These are phyloP conservation scores for Wickerhamiella hasegawae DNA, from an alignment of 805 yeast species.

Conservation along the genomic window DNA sequence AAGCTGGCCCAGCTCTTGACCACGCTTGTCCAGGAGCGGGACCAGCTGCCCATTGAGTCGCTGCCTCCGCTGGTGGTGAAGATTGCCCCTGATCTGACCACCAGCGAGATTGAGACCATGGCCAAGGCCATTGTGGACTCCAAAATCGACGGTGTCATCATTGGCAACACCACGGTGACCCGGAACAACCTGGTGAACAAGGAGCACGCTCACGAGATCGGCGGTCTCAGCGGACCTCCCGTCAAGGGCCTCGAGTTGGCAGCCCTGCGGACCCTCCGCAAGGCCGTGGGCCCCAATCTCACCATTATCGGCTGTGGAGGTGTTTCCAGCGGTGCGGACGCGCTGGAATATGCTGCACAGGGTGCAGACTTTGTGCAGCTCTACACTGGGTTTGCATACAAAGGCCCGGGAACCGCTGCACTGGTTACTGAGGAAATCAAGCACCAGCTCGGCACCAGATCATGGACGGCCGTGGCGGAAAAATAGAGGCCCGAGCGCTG, in stretches of 20 bases:
- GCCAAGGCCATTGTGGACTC: conserved; percentile 65
- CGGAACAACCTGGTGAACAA: conserved; percentile 34
- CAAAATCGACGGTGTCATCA: conserved; percentile 77
- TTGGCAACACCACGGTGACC: conserved; percentile 81
- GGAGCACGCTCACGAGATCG: conserved; percentile 35
- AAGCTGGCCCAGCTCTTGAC: conserved; percentile 53
- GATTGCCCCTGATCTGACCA: conserved; percentile 84
- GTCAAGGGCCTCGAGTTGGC: conserved; percentile 61
- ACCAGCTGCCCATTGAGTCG: conserved; percentile 31
- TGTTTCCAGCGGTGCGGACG: conserved; percentile 73
- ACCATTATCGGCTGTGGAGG: conserved; percentile 93
- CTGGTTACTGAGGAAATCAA: conserved; percentile 44
- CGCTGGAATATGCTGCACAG: conserved; percentile 77
- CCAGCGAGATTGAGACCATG: conserved; percentile 63
- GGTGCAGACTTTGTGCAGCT: conserved; percentile 85
- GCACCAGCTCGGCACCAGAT: conserved; percentile 56
- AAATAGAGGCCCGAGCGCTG: too few species aligned
- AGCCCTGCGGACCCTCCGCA: conserved; percentile 56
- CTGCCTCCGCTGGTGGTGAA: conserved; percentile 75
- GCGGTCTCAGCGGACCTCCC: conserved; percentile 91
- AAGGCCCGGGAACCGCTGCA: conserved; percentile 73
- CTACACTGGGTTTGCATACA: conserved; percentile 81
- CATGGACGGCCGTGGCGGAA: too few species aligned
- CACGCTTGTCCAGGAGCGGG: conserved; percentile 55
- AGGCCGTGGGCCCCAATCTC: conserved; percentile 57